Evolutionary conservation across 768 basidiomycete genomes (phyloP), one percentile per base, ranked within the genome.

Genomic region (Pleurotus tuoliensis): DNA sequence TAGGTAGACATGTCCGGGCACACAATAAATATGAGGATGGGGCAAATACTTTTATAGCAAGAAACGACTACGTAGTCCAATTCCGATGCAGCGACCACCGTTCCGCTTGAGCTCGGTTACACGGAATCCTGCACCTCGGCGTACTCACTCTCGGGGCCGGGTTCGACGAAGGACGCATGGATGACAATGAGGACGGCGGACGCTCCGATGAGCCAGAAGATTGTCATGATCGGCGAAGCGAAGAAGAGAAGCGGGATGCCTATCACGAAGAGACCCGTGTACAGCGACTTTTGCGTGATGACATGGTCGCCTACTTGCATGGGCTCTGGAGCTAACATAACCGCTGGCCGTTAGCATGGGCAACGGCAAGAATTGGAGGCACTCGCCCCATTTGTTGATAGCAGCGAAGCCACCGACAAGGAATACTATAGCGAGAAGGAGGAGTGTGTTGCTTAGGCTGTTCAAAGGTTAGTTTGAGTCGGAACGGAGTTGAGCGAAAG

Each of bases 181-280:
- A 78, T 84, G 59, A 96, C 76, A 64, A 98, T 91, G 59, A 96
- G 75, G 59, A 95, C 78, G 16, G 83, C 80, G 1, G 92, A 94
- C 1, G 90, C 88, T 16, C 94, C 94, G 58, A 96, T 86, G 63
- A 98, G 80, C 92, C 93, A 96, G 82, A 98, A 97, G 73, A 98
- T 84, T 22, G 91, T 90, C 75, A 77, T 71, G 64, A 92, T 75
- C 4, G 91, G 90, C 25, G 86, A 86, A 5, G 89, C 74, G 66
- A 82, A 72, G 84, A 86, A 92, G 57, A 98, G 82, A 49, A 98
- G 78, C 2, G 94, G 94, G 51, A 97, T 78, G 47, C 95, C 95
- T 65, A 97, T 88, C 61, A 94, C 86, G 73, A 98, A 95, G 25
- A 98, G 87, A 41, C 73, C 84, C 40, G 81, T 88, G 76, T 97